Percentiles rank a stretch among this genome's conserved stretches.
Conservation (phyloP, 2,329 filamentous ascomycete genomes). For the Fusarium musae region DNA sequence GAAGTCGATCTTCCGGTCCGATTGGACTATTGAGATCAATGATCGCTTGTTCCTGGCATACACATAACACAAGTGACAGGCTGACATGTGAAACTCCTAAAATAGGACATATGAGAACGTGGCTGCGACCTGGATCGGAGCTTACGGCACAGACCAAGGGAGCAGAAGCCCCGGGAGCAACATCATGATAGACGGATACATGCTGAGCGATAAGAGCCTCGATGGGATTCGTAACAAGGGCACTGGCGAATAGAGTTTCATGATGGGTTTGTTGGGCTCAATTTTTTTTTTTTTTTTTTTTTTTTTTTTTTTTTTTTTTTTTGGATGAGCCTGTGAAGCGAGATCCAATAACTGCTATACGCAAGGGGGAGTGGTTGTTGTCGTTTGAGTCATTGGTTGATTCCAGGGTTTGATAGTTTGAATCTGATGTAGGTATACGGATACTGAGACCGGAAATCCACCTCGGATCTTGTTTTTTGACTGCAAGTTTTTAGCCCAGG, state of each 20-base stretch:
- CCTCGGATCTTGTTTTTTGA: constrained; percentile 16
- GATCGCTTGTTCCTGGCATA: constrained; percentile 4
- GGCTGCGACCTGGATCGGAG: constrained; percentile 68
- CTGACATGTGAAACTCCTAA: constrained; percentile 34
- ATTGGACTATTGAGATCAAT: constrained; percentile 8
- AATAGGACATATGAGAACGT: constrained; percentile 79
- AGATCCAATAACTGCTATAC: constrained; percentile 11
- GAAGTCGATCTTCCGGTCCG: constrained; percentile 10
- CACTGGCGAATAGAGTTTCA: constrained; percentile 27
- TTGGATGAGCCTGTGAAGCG: not conserved
- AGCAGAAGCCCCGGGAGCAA: constrained; percentile 31
- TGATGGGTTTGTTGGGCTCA: constrained; percentile 7
- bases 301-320: constrained; percentile 2
- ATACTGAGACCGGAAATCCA: constrained; percentile 22
- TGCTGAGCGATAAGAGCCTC: constrained; percentile 23
- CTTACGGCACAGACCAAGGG: constrained; percentile 41
- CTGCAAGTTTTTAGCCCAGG: constrained; percentile 20
- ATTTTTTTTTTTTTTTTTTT: constrained; percentile 7
- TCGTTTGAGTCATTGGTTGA: constrained; percentile 33
- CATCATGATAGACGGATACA: constrained; percentile 27
- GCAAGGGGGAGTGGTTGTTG: constrained; percentile 28
- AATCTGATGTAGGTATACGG: constrained; percentile 17
- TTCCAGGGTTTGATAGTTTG: constrained; percentile 13
- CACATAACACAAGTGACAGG: constrained; percentile 4
- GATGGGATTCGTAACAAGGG: constrained; percentile 15